Evolutionary conservation across 1,284 basidiomycete genomes (phyloP), one percentile per base, ranked within the genome.

Genomic region (Paramarasmius palmivorus): DNA sequence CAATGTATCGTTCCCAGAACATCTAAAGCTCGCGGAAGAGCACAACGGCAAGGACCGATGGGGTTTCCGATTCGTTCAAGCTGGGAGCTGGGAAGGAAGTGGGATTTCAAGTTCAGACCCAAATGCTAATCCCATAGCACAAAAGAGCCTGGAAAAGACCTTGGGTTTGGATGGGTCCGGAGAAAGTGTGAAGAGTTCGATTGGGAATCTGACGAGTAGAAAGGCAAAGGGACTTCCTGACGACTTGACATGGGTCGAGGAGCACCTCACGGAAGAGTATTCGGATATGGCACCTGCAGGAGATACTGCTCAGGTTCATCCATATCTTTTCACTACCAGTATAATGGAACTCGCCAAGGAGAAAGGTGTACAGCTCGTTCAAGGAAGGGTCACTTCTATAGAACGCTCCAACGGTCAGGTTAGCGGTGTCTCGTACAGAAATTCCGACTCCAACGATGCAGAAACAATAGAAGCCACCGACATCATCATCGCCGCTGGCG

Each of bases 241-340:
- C 9, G 85, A 86, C 63, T 68, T 90, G 50, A 68, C 73, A 50
- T 90, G 86, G 87, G 76, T 89, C 17, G 74, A 78, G 50, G 76
- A 79, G 52, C 68, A 76, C 20, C 73, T 87, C 40, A 87, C 87
- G 8, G 72, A 82, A 47, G 72, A 73, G 2, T 90, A 88, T 64
- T 72, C 74, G 3, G 70, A 83, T 0, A 84, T 89, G 81, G 83
- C 85, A n/a, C 70, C 71, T 9, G 62, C 70, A 2, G 79, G 77
- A 4, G 76, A 76, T 15, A 92, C 90, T 0, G 90, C 90, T 1
- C 92, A 93, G 68, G 90, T 93, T 1, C 88, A 92, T 57, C 92
- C 92, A 0, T 85, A 85, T 60, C 76, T 82, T 4, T 90, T 97
- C 68, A 93, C 92, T 0, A 82, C 79, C 15, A 86, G 82, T 63